Percentiles rank a stretch among this genome's conserved stretches.
phyloP scores from a whole-genome alignment of 306 rosid species.

The Sicyos baderoa region DNA sequence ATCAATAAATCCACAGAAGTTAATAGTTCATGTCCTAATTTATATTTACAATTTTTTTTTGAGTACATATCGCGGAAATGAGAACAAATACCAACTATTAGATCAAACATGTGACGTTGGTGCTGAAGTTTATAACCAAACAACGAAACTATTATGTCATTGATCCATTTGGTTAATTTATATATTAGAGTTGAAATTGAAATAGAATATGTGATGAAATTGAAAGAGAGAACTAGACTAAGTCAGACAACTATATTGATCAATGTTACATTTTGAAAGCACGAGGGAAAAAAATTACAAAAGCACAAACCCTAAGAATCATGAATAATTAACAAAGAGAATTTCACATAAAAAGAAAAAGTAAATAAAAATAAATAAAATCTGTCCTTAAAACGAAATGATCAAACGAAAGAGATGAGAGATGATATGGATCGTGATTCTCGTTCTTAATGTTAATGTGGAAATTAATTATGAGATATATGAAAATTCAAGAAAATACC shows the following conservation, averaged over 20 bases:
- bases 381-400: neutral
- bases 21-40: too few relatives aligned
- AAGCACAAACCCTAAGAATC: neutral
- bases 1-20: too few relatives aligned
- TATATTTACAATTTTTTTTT: too few relatives aligned
- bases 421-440: neutral
- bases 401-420: neutral
- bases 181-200: too few relatives aligned
- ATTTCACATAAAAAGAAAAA: neutral
- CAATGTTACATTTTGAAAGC: neutral
- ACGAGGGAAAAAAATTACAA: neutral
- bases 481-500: neutral
- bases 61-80: too few relatives aligned
- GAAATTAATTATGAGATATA: too few relatives aligned
- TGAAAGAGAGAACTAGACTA: neutral
- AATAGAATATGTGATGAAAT: too few relatives aligned
- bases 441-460: neutral
- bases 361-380: neutral
- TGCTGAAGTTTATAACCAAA: too few relatives aligned
- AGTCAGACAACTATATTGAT: neutral
- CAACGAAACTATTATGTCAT: too few relatives aligned
- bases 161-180: too few relatives aligned
- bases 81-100: too few relatives aligned
- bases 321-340: neutral
- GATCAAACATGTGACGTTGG: too few relatives aligned